Conservation (phyloP, 148 eudicot genomes). For the Cornus kousa region DNA sequence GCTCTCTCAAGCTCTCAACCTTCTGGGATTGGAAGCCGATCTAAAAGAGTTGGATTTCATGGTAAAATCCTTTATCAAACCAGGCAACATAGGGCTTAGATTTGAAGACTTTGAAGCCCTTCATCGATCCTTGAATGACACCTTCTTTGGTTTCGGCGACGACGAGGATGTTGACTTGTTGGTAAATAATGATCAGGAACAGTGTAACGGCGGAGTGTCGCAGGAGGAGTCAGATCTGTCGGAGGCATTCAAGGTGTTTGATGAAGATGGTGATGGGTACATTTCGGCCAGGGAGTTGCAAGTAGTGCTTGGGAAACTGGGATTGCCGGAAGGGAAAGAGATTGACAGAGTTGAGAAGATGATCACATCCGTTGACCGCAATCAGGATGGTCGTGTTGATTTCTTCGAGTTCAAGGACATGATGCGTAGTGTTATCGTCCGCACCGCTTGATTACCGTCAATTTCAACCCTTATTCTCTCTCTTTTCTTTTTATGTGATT, state of each 20-base stretch:
- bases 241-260: slow-evolving; percentile 91
- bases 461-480: no score
- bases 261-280: slow-evolving; percentile 82
- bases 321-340: slow-evolving; percentile 60
- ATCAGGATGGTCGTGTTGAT: slow-evolving; percentile 76
- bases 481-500: no score
- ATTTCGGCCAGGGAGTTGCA: slow-evolving; percentile 82
- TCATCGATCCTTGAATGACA: slow-evolving; percentile 52
- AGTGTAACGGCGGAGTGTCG: background rate
- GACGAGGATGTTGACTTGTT: background rate
- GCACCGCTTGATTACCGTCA: slow-evolving; percentile 3
- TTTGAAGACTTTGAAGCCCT: slow-evolving; percentile 63
- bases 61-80: slow-evolving; percentile 43
- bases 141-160: slow-evolving; percentile 34
- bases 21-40: slow-evolving; percentile 62
- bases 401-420: slow-evolving; percentile 80
- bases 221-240: slow-evolving; percentile 65
- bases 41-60: slow-evolving; percentile 33
- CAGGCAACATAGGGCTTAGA: slow-evolving; percentile 43
- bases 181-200: background rate
- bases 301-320: slow-evolving; percentile 57
- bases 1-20: slow-evolving; percentile 53
- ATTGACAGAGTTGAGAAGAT: slow-evolving; percentile 56
- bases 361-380: slow-evolving; percentile 68
- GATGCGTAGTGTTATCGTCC: slow-evolving; percentile 65